Evolutionary conservation across 1,284 basidiomycete genomes (phyloP), one percentile per base, ranked within the genome.

Genomic region (Albatrellus sp.): DNA sequence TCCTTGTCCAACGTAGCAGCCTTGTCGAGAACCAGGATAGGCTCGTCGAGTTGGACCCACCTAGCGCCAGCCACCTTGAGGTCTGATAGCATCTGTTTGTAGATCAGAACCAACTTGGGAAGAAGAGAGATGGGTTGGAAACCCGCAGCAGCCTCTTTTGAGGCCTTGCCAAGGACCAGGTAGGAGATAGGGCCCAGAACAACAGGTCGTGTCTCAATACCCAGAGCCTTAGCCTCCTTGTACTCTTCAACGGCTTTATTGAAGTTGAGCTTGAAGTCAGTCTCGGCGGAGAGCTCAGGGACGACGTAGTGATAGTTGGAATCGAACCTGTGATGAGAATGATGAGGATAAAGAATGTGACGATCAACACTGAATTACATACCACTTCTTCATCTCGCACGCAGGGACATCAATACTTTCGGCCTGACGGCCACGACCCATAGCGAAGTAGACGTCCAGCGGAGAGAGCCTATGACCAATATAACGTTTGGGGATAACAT

Each of bases 231-330:
- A 50, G 96, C 96, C 73, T 98, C 96, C 54, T 88, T 80, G 72
- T 83, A 98, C 66, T 97, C 91, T 58, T 87, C 85, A 51, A 98
- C 77, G 48, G 87, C 81, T 75, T 96, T 96, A 84, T 96, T 96
- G 70, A 83, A 83, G 70, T 85, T 79, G 62, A 98, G 74, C 71
- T 92, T 91, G 82, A 98, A 98, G 55, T 93, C 81, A 48, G 88
- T 90, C 58, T 76, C 72, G 50, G 92, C 86, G 17, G 89, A 88
- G 67, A 98, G 80, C 72, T 98, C 96, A 50, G 93, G 94, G 52
- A 98, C 94, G 67, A 98, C 91, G 62, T 87, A 94, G 75, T 98
- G 96, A 76, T 98, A 98, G 81, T 98, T 99, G 47, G 93, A 97
- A 72, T 98, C 94, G 67, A 98, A 98, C 91, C 90, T 90, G 53